Percentiles rank a stretch among this genome's conserved stretches.
phyloP scores from a whole-genome alignment of 73 alveolate species.

The Durusdinium trenchii region DNA sequence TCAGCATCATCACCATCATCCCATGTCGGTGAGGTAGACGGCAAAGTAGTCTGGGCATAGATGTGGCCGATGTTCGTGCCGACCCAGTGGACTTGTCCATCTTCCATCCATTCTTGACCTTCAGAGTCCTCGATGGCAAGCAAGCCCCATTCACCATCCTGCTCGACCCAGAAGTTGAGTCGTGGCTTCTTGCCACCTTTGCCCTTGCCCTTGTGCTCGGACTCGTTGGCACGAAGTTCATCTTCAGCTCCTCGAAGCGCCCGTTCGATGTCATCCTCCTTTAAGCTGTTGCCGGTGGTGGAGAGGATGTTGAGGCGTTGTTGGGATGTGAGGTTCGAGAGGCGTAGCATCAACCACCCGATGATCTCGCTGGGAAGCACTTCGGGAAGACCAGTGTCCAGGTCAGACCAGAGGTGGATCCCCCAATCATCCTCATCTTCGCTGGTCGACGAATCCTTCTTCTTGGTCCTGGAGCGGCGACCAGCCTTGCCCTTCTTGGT shows the following conservation, averaged over 20 bases:
- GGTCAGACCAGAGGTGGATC: neutral
- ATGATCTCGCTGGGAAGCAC: conserved; percentile 1
- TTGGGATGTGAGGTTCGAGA: neutral
- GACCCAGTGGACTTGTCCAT: neutral
- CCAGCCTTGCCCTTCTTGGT: neutral
- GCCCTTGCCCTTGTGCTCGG: neutral
- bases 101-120: neutral
- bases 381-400: conserved; percentile 14
- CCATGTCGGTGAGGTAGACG: neutral
- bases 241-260: conserved; percentile 37
- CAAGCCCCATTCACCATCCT: conserved; percentile 33
- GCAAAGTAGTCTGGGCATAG: neutral
- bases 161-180: conserved; percentile 8
- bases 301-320: conserved; percentile 15
- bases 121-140: neutral
- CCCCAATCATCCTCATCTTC: neutral
- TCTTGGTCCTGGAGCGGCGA: neutral
- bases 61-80: neutral
- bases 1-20: no score
- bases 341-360: conserved; percentile 6
- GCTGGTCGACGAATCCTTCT: neutral
- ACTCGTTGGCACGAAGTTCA: neutral
- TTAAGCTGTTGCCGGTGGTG: neutral
- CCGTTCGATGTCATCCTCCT: neutral
- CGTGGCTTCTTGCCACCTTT: neutral